Evolutionary conservation across 345 rosid genomes (phyloP), one percentile per base, ranked within the genome.

Genomic region (Gossypium rotundifolium): DNA sequence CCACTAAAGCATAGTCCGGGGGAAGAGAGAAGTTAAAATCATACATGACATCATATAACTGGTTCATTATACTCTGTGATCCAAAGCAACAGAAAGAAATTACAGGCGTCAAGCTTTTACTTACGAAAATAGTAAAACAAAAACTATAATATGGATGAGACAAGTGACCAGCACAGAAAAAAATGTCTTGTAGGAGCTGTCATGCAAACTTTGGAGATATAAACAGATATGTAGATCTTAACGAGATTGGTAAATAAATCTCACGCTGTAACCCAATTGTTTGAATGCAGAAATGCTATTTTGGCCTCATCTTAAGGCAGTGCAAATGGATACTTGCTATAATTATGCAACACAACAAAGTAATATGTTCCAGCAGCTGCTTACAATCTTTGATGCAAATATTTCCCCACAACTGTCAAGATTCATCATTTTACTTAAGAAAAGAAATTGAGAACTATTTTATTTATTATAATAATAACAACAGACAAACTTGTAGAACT

Each of bases 1-100:
- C 84, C 76, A 93, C 99, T 77, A 91, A 82, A 65, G 98, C 99
- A 85, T 93, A 95, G 75, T 95, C 97, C 4, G 96, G 98, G 42
- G 99, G 98, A 53, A 93, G 90, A 38, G 94, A 93, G 79, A 95
- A 88, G 80, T 91, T 84, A 77, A 91, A 93, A 72, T 87, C 97
- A 65, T 93, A 95, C 98, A 93, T 93, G 70, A 95, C 83, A 81
- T 95, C 91, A 58, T 93, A 95, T 44, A 95, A 65, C 74, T 88
- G 96, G 75, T 81, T 82, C 98, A 93, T 93, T 78, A 91, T 85
- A 23, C 94, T 91, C 97, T 93, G 93, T 61, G 70, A 81, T 80
- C 52, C 48, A 81, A 75, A 74, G 38, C 42, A 80, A 48, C 46
- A 44, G 62, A 16, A 79, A 49, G 11, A 74, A 12, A 45, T 63